Conservation (phyloP, 2,329 filamentous ascomycete genomes). For the Penicillium occitanis region DNA sequence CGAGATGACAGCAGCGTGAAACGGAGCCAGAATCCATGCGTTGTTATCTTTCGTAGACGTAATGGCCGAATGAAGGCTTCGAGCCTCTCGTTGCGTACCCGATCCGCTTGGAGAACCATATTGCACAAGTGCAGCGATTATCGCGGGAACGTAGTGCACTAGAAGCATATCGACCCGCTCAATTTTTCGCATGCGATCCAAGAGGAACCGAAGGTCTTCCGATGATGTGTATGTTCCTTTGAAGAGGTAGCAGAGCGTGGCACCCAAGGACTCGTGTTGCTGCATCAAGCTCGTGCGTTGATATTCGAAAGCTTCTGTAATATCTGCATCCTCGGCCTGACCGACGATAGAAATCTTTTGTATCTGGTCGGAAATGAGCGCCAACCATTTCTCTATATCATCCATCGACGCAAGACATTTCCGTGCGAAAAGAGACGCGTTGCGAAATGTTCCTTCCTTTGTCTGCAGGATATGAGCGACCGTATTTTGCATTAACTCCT, state of each 20-base stretch:
- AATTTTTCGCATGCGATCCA: slow-evolving; percentile 65
- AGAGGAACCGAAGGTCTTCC: slow-evolving; percentile 71
- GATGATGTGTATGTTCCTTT: slow-evolving; percentile 69
- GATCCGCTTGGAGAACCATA: slow-evolving; percentile 76
- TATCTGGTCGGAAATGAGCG: slow-evolving; percentile 71
- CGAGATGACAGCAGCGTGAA: slow-evolving; percentile 74
- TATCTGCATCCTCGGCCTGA: slow-evolving; percentile 61
- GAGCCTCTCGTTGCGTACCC: slow-evolving; percentile 65
- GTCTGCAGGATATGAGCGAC: slow-evolving; percentile 60
- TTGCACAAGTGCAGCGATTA: slow-evolving; percentile 72
- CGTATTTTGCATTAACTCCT: slow-evolving; percentile 57
- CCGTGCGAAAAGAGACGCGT: slow-evolving; percentile 65
- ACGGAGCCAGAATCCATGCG: slow-evolving; percentile 69
- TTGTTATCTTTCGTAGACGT: slow-evolving; percentile 66
- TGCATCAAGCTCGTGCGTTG: slow-evolving; percentile 76
- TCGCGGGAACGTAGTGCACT: slow-evolving; percentile 79
- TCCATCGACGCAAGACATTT: slow-evolving; percentile 76
- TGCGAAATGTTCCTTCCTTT: slow-evolving; percentile 47
- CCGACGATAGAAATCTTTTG: slow-evolving; percentile 74
- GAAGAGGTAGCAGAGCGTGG: slow-evolving; percentile 76
- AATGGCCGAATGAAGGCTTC: slow-evolving; percentile 67
- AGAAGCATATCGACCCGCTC: slow-evolving; percentile 73
- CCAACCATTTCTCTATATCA: slow-evolving; percentile 73
- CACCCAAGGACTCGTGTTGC: slow-evolving; percentile 84
- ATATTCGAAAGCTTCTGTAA: slow-evolving; percentile 75